Base-by-base conservation (phyloP, 148 eudicot genomes). In the Nyssa sinensis region DNA sequence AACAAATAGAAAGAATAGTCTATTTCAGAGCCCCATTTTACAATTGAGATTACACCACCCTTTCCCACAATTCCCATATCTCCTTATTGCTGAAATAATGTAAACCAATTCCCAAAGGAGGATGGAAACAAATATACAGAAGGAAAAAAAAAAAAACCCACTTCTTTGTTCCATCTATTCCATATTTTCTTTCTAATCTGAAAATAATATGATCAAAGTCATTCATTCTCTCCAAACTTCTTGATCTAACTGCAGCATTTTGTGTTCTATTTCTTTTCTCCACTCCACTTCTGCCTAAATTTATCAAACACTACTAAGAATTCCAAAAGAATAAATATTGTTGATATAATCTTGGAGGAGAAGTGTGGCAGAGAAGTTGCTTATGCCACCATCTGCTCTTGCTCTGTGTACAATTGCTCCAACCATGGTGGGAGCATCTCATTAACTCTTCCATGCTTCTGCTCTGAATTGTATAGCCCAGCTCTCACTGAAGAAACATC, bases 321-420 rank as follows among this genome's bases (percentile, higher is more conserved):
- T 35, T 10, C 24, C 14, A 64, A 32, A 24, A 25, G 39, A 77
- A 64, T 27, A 49, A 65, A 64, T 28, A 2, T 49, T 62, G 75
- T 72, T 61, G 55, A 47, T 57, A 35, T 37, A 61, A 14, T 60
- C 47, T 23, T 33, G 12, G 60, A 62, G 47, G 29, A 64, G 35
- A 35, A 21, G 12, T 4, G 55, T 7, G 49, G 61, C 68, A 21
- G 25, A 24, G 73, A 44, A 19, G 44, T 69, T 65, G 57, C 69
- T 80, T 64, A 87, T 41, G 86, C 89, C 81, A 89, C 91, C 75
- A 88, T 75, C 79, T 89, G 88, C 82, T 92, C 97, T 75, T 93
- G 91, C 77, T 90, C 97, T 80, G 84, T 90, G 77, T 94, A 94
- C 96, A 92, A 61, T 71, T 90, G 92, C 74, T 90, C 91, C 79